Conservation (phyloP, 129 eudicot genomes). For the Smallanthus sonchifolius region DNA sequence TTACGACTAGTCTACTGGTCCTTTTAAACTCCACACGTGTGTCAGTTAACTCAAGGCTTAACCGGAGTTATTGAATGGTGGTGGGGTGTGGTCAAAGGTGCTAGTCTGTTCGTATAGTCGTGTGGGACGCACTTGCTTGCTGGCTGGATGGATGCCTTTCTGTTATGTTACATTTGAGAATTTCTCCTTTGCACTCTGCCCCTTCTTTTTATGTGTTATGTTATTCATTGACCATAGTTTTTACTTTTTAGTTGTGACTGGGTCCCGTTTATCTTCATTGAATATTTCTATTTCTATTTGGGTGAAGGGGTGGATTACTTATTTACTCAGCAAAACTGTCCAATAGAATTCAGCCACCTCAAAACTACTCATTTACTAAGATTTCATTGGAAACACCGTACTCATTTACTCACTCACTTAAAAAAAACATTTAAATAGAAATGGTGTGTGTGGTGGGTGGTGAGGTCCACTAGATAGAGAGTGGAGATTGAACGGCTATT, state of each 20-base stretch:
- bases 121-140: conserved; percentile 34
- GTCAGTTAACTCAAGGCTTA: conserved; percentile 27
- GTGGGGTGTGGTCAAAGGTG: conserved; percentile 49
- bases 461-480: too few species aligned
- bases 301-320: too few species aligned
- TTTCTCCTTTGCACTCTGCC: background rate
- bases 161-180: conserved; percentile 3
- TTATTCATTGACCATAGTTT: background rate
- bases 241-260: background rate
- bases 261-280: too few species aligned
- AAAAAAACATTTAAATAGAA: too few species aligned
- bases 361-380: too few species aligned
- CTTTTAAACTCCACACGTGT: conserved; percentile 65
- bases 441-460: too few species aligned
- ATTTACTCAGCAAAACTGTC: too few species aligned
- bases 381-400: too few species aligned
- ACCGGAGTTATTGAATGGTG: conserved; percentile 36
- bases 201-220: conserved; percentile 1
- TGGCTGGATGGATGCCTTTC: conserved; percentile 25
- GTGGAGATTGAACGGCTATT: too few species aligned
- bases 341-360: too few species aligned
- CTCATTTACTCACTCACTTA: too few species aligned
- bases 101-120: conserved; percentile 10
- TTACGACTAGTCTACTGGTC: background rate
- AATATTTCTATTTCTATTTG: too few species aligned